Evolutionary conservation across 2,329 filamentous ascomycete species (phyloP).

Genomic region (Colletotrichum echinochloae): DNA sequence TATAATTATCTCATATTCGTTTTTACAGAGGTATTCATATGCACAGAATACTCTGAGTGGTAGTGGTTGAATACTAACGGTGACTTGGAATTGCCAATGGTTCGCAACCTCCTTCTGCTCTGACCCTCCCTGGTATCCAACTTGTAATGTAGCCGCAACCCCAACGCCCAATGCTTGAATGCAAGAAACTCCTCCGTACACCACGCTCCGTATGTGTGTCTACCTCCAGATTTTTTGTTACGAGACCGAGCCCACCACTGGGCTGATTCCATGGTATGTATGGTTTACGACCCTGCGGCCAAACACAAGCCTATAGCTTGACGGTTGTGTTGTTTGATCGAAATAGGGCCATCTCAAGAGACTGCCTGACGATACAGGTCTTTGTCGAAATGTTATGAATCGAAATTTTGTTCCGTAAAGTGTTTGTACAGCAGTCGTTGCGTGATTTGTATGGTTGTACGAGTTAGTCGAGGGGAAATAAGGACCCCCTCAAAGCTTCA

Average conservation of each 20-base stretch:
- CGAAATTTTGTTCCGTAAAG: not conserved
- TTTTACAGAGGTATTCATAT: not conserved
- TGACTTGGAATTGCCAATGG: not conserved
- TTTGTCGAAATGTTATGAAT: not conserved
- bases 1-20: not conserved
- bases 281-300: not conserved
- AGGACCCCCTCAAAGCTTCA: not conserved
- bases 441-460: not conserved
- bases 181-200: not conserved
- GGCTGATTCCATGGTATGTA: not conserved
- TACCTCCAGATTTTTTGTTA: not conserved
- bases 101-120: not conserved
- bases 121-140: too few species aligned
- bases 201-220: not conserved
- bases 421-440: not conserved
- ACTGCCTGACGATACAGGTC: not conserved
- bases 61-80: not conserved
- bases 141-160: not conserved
- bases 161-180: not conserved
- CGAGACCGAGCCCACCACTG: not conserved
- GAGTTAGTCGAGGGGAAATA: not conserved
- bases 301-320: not conserved
- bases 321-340: not conserved
- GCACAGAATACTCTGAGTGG: too few species aligned
- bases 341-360: not conserved